phyloP scores from a whole-genome alignment of 2,329 filamentous ascomycete genomes.

The Epicoccum sorghinum region DNA sequence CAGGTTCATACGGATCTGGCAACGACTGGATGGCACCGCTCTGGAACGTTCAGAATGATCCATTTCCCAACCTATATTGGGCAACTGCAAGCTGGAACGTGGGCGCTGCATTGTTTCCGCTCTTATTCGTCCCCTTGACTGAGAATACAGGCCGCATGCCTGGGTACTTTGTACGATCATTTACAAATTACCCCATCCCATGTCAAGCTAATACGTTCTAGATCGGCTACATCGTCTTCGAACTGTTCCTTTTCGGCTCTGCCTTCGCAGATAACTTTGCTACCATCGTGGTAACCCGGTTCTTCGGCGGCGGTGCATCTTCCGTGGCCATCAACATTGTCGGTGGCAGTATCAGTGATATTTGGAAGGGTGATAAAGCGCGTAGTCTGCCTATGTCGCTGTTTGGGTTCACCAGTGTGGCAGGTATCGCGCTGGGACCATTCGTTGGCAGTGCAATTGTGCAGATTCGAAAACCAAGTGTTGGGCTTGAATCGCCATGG shows the following conservation, averaged over 20 bases:
- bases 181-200: not conserved
- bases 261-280: slow-evolving; percentile 54
- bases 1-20: slow-evolving; percentile 49
- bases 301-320: slow-evolving; percentile 53
- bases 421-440: slow-evolving; percentile 53
- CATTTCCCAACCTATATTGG: slow-evolving; percentile 49
- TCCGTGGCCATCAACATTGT: slow-evolving; percentile 52
- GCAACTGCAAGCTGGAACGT: slow-evolving; percentile 49
- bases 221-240: slow-evolving; percentile 50
- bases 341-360: slow-evolving; percentile 39
- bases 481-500: slow-evolving; percentile 38
- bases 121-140: slow-evolving; percentile 50
- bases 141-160: slow-evolving; percentile 54
- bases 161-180: slow-evolving; percentile 46
- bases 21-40: slow-evolving; percentile 42
- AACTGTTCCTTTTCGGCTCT: slow-evolving; percentile 50
- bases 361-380: slow-evolving; percentile 49
- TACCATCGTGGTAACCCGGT: slow-evolving; percentile 51
- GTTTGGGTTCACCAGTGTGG: slow-evolving; percentile 53
- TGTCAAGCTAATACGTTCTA: slow-evolving; percentile 6
- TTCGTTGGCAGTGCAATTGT: slow-evolving; percentile 51
- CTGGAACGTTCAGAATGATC: slow-evolving; percentile 46
- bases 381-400: slow-evolving; percentile 54
- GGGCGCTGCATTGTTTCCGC: slow-evolving; percentile 49
- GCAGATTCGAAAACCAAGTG: slow-evolving; percentile 39